phyloP scores from a whole-genome alignment of 441 rosid genomes.

The Adansonia grandidieri region DNA sequence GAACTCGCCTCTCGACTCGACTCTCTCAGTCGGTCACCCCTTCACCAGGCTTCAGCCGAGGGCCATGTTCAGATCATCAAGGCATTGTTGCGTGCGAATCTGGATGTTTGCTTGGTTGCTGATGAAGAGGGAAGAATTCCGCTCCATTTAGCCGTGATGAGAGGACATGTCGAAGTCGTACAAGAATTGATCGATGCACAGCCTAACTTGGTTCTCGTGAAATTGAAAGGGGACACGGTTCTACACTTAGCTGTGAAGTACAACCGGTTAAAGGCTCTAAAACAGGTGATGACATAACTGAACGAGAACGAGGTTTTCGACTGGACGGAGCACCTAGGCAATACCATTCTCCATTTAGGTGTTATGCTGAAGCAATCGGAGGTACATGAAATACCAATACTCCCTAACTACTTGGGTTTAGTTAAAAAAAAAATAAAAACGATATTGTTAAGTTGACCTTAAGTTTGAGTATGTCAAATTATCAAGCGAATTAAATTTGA shows the following conservation, averaged over 20 bases:
- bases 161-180: constrained; percentile 8
- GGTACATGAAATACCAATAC: background rate
- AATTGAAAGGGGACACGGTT: background rate
- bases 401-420: too few relatives aligned
- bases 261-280: background rate
- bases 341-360: background rate
- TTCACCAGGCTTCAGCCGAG: background rate
- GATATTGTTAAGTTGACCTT: too few relatives aligned
- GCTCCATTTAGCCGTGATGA: constrained; percentile 14
- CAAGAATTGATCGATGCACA: background rate
- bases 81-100: background rate
- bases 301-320: background rate
- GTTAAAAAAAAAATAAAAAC: too few relatives aligned
- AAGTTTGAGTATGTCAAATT: too few relatives aligned
- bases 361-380: background rate
- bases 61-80: background rate
- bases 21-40: background rate
- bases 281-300: background rate
- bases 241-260: constrained; percentile 15
- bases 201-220: background rate
- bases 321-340: background rate
- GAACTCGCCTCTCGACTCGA: background rate
- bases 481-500: too few relatives aligned
- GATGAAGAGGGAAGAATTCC: constrained; percentile 22
- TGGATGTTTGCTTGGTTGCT: background rate